Percentiles rank a stretch among this genome's conserved stretches.
Evolutionary conservation across 208 protist genomes (phyloP).

Genomic region (Vickermania ingenoplastis): DNA sequence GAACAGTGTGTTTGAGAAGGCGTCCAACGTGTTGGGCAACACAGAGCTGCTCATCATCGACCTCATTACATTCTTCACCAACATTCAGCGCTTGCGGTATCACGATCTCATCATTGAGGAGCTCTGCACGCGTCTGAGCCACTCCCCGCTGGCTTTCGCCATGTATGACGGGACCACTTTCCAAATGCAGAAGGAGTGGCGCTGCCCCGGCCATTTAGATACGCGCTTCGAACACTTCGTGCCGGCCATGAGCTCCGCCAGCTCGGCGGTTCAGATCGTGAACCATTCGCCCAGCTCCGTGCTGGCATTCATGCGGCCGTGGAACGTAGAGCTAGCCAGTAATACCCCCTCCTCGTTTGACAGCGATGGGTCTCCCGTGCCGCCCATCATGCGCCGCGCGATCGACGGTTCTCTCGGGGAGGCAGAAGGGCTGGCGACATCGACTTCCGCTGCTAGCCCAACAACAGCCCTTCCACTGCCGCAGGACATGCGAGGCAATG

Average conservation of each 20-base stretch:
- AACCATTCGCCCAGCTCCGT: neutral
- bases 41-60: constrained; percentile 19
- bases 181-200: neutral
- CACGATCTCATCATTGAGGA: neutral
- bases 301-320: neutral
- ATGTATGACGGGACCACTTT: neutral
- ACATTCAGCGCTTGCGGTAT: constrained; percentile 1
- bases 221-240: neutral
- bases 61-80: constrained; percentile 10
- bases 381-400: neutral
- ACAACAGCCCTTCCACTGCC: neutral
- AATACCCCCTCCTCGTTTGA: too few relatives aligned
- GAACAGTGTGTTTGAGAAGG: constrained; percentile 22
- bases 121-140: neutral
- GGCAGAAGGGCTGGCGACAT: neutral
- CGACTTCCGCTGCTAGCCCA: neutral
- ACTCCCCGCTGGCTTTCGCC: neutral
- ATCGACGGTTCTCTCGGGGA: neutral
- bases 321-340: too few relatives aligned
- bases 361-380: neutral
- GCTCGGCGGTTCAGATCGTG: neutral
- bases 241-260: neutral
- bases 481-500: neutral
- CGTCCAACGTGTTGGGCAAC: constrained; percentile 18
- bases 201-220: neutral